Evolutionary conservation across 495 filamentous ascomycete species (phyloP), one percentile per base, ranked within the genome.

Genomic region (Penicilliopsis zonata): DNA sequence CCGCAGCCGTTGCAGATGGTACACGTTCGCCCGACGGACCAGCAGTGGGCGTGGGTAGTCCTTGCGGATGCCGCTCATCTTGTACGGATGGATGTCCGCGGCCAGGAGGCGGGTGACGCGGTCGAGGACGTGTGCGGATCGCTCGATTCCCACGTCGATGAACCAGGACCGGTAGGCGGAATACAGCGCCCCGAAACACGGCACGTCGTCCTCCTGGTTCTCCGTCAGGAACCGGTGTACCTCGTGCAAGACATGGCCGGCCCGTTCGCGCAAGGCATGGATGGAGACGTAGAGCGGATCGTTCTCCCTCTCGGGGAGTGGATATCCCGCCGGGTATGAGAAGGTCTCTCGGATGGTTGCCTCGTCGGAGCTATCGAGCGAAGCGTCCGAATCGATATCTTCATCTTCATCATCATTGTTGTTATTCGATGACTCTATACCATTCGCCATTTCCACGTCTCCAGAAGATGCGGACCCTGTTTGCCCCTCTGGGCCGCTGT

Each of bases 131-230:
- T 94, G 92, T 4, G 90, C 88, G 6, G 86, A 94, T 36, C 90
- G 67, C 48, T 99, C 90, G 36, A 94, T 92, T 13, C 92, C 92
- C 28, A 96, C 86, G 43, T 99, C 90, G 5, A 92, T 80, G 45
- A 99, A 94, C 84, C 86, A 99, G n/a, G 80, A 86, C 10, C 81
- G 65, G 54, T 94, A 99, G 1, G 90, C 80, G 15, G 76, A 83
- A 52, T 95, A 99, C 8, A 99, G 52, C 15, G 86, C 73, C 19
- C 81, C 92, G 55, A 96, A 99, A 57, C 86, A 94, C 2, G 82
- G 71, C 8, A 99, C 90, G 47, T 96, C 90, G 50, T 99, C 90
- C 50, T 95, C 80, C 50, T 94, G 87, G 31, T 86, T 80, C 27
- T 74, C 63, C 8, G 67, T 77, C 34, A 99, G 54, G 63, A 94